Evolutionary conservation across 805 yeast species (phyloP), one percentile per base, ranked within the genome.

Genomic region (Barnettozyma vustinii): DNA sequence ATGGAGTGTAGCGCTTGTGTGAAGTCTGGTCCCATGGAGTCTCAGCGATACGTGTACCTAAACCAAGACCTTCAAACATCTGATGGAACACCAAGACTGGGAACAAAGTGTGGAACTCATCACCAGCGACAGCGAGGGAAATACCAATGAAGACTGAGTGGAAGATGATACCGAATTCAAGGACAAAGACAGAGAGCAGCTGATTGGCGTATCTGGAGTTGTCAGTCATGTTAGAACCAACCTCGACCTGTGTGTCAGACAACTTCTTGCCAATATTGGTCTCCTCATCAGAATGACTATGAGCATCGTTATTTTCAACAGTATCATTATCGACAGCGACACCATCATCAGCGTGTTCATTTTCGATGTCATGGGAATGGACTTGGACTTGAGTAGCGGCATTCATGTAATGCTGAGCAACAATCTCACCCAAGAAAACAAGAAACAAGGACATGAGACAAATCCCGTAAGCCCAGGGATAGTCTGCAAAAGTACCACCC

Each of bases 71-170:
- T 67, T 87, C 95, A 60, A 87, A 86, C 66, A 80, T 69, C 66
- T 87, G 95, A 63, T 87, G 88, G 71, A 78, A 80, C 4, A 80
- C 76, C 45, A 75, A 56, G 20, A 75, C 95, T 52, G 83, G 73
- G 63, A 82, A 85, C 44, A 87, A 69, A 3, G 85, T 75, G 50
- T 71, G 74, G 62, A 82, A 89, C 12, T 54, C 50, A 7, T 78
- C 83, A 37, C 89, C 92, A 6, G 91, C 72, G 18, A 84, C 83
- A 2, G 90, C 85, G 43, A 87, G 70, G 0, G 91, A 74, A 44
- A 87, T 71, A 30, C 96, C 96, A 44, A 87, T 77, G 59, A 87
- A 83, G 2, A 87, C 77, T 4, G 95, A 87, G 66, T 87, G 95
- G 71, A 86, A 84, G 16, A 87, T 65, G 37, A 87, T 75, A 55